phyloP scores from a whole-genome alignment of 495 filamentous ascomycete species.

The Letharia columbiana region DNA sequence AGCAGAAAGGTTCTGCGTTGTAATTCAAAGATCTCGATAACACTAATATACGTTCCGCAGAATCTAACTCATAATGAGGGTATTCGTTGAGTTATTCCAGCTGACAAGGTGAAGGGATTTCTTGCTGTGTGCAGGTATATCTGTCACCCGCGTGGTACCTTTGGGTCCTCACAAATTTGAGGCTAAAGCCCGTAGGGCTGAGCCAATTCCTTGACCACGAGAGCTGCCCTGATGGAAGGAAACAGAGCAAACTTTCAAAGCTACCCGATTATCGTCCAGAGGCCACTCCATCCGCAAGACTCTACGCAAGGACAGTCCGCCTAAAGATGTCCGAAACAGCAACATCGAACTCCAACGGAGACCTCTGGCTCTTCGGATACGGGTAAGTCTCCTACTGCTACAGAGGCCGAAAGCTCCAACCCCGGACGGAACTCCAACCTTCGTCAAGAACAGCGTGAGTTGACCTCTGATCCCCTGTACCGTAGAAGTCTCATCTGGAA shows the following conservation, averaged over 20 bases:
- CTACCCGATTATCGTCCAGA: background rate
- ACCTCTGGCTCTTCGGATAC: conserved; percentile 89
- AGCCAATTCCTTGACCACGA: background rate
- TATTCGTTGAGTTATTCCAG: too few species aligned
- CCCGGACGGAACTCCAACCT: too few species aligned
- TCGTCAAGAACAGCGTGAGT: background rate
- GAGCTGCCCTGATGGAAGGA: background rate
- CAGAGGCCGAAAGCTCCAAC: background rate
- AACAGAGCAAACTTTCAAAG: background rate
- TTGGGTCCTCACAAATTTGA: background rate
- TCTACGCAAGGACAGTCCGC: background rate
- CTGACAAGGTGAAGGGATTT: too few species aligned
- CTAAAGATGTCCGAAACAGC: conserved; percentile 1
- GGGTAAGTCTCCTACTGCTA: conserved; percentile 56
- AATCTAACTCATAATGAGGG: too few species aligned
- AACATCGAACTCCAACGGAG: conserved; percentile 28
- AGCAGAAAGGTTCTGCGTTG: too few species aligned
- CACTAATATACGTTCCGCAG: too few species aligned
- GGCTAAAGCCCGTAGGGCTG: background rate
- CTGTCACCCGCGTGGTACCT: too few species aligned
- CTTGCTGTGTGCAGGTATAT: too few species aligned
- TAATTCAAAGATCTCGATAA: too few species aligned
- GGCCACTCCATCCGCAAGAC: background rate
- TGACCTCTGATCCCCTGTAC: background rate
- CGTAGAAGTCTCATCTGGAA: conserved; percentile 94